phyloP scores from a whole-genome alignment of 2,329 filamentous ascomycete genomes.

The Neonectria punicea region DNA sequence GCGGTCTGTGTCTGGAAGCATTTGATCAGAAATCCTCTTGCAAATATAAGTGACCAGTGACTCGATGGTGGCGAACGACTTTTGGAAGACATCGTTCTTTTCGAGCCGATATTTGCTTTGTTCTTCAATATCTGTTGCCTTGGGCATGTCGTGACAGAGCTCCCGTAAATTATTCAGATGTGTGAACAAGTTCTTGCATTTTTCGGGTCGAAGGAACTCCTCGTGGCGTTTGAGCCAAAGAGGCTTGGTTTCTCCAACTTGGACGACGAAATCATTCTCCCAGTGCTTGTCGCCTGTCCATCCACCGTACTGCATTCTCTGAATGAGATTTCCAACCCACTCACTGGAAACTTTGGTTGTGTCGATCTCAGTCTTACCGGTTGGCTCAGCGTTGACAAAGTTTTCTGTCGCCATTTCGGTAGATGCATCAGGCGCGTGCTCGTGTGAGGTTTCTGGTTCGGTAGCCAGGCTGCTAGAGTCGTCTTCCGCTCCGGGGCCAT shows the following conservation, averaged over 20 bases:
- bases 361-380: conserved; percentile 10
- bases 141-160: conserved; percentile 31
- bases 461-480: conserved; percentile 7
- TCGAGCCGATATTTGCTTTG: conserved; percentile 31
- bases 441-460: not conserved
- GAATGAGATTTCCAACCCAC: conserved; percentile 17
- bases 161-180: conserved; percentile 25
- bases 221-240: conserved; percentile 6
- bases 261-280: conserved; percentile 11
- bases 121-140: conserved; percentile 11
- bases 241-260: conserved; percentile 5
- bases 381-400: conserved; percentile 32
- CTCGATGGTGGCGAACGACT: conserved; percentile 23
- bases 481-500: not conserved
- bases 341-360: conserved; percentile 22
- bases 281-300: conserved; percentile 30
- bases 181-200: conserved; percentile 27
- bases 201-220: not conserved
- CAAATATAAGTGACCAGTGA: conserved; percentile 18
- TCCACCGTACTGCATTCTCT: conserved; percentile 13
- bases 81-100: conserved; percentile 8
- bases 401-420: conserved; percentile 21
- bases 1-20: not conserved
- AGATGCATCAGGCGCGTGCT: not conserved
- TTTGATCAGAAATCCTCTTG: conserved; percentile 12